Base-by-base conservation (phyloP, 345 rosid genomes). In the Euphorbia pulcherrima region DNA sequence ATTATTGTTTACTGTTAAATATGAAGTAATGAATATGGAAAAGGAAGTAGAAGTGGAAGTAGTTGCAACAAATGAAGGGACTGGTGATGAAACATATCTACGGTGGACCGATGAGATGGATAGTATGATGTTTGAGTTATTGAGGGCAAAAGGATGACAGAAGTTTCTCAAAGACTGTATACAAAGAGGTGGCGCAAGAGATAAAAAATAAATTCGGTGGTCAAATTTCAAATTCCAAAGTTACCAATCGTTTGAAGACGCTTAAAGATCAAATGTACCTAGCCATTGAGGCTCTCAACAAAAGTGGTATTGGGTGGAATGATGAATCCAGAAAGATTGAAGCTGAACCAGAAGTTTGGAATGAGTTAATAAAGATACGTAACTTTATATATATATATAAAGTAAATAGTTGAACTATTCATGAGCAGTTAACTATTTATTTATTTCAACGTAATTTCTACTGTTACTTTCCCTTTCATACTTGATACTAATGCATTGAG, bases 301-400 rank as follows among this genome's bases (percentile, higher is more conserved):
- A 61, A 37, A 61, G 27, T 39, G 51, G 51, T 2, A n/a, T 62
- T 62, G 48, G 65, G 12, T 62, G 30, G 65, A 62, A 62, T 35
- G 50, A 35, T 29, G 13, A 21, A 33, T 13, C 2, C 24, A 35
- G 37, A 61, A 39, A 39, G 12, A 33, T 61, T 61, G 65, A 37
- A 18, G 30, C 51, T 62, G 14, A 23, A n/a, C 51, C 30, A 40
- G 21, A 18, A 26, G 37, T 56, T 56, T 56, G 37, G 60, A 27
- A 56, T 33, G 37, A 33, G 37, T 7, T 33, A 33, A 33, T 2
- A 2, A 33, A 33, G 37, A 33, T 33, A 33, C 7, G 37, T n/a
- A n/a, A n/a, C n/a, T n/a, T n/a, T n/a, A n/a, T n/a, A n/a, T n/a
- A n/a, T n/a, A n/a, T n/a, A n/a, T n/a, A n/a, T n/a, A n/a, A n/a